These are phyloP conservation scores for Trichoderma atroviride DNA, from an alignment of 2,329 filamentous ascomycete species.

Conservation along the genomic window DNA sequence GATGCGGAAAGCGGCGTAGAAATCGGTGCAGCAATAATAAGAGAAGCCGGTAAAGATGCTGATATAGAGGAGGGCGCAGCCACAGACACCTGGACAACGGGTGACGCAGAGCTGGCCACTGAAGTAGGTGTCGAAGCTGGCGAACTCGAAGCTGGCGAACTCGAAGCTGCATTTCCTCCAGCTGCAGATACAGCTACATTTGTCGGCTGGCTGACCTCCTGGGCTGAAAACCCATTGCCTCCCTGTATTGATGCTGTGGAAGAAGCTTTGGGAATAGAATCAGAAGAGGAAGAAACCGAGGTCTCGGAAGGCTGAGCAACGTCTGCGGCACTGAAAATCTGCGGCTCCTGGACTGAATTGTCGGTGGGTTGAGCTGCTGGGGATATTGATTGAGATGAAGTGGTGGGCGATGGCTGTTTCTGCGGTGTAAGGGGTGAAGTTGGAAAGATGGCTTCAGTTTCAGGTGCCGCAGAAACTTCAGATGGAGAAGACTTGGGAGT, in stretches of 20 bases:
- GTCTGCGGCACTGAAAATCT: conserved; percentile 7
- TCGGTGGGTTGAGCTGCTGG: conserved; percentile 1
- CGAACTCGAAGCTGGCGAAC: neutral
- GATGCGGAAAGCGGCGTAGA: neutral
- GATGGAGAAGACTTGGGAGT: conserved; percentile 28
- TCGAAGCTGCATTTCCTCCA: neutral
- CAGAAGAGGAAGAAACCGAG: neutral
- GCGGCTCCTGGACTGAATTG: neutral
- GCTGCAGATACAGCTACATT: neutral
- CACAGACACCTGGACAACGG: neutral
- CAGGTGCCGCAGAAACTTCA: neutral
- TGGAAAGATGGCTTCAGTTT: neutral
- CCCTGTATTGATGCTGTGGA: neutral
- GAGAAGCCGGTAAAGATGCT: neutral
- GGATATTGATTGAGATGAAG: neutral
- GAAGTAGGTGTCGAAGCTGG: neutral
- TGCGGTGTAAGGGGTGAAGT: neutral
- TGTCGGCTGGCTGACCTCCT: neutral
- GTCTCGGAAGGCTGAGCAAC: neutral
- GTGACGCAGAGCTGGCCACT: neutral
- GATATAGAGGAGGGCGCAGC: neutral
- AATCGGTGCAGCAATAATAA: neutral
- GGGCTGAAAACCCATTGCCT: neutral
- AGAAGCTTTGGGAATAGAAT: neutral
- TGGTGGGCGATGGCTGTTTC: neutral